Evolutionary conservation across 345 rosid genomes (phyloP), one percentile per base, ranked within the genome.

Genomic region (Erysimum cheiranthoides): DNA sequence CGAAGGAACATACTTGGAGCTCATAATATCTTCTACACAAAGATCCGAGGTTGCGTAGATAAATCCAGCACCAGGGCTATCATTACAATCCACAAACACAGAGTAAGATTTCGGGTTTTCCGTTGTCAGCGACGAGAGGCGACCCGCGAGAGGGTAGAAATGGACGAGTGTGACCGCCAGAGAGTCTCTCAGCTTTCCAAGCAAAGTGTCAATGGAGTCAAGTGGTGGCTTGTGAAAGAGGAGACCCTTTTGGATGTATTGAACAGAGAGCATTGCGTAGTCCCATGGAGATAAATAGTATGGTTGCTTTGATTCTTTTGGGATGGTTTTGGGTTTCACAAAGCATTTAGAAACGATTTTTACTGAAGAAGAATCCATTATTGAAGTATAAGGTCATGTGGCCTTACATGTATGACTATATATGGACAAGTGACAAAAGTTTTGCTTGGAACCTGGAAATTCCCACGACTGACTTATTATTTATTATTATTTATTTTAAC

Each of bases 131-230:
- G 93, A 77, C n/a, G 68, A 75, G 0, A 91, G 82, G 10, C 97
- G 88, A 66, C 98, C 93, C 2, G 91, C 79, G 0, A 91, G 88
- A 0, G 98, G 97, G 76, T 91, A 90, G 83, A 86, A 89, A 76
- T 93, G 89, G 42, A 84, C 77, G 0, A 91, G 97, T 13, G 94
- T 85, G 83, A 83, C 76, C 7, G 92, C 79, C 0, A 86, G 89
- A 43, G 96, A 93, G 6, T 67, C 73, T 70, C 74, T 82, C 7
- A 91, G 86, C 65, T 72, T 78, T 4, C 77, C 75, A 69, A 87
- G 59, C 51, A 84, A 31, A 73, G 80, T 47, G 0, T 35, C 50
- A 65, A 84, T 81, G 84, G 79, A 75, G n/a, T 80, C 46, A 84
- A 86, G 47, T 85, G 36, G 5, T 25, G 92, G 50, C 85, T 93